phyloP scores from a whole-genome alignment of 352 stramenopile genomes.

The Phytopythium vexans region DNA sequence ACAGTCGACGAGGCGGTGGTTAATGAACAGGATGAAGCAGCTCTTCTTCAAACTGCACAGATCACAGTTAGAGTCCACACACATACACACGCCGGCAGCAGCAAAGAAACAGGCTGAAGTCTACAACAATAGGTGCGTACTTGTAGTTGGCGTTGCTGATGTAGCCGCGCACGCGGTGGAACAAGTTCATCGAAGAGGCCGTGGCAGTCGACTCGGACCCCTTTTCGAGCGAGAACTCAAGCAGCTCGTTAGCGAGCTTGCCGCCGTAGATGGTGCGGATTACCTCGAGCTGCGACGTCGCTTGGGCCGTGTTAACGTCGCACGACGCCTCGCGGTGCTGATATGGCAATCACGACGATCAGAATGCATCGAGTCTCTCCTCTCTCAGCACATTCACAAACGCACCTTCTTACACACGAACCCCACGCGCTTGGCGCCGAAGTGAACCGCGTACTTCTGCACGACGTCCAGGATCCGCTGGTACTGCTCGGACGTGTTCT shows the following conservation, averaged over 20 bases:
- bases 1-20: conserved; percentile 95
- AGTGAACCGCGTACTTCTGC: conserved; percentile 96
- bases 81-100: not conserved
- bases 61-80: conserved; percentile 6
- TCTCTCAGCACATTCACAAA: not conserved
- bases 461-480: conserved; percentile 92
- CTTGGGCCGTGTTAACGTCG: conserved; percentile 71
- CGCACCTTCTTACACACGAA: conserved; percentile 95
- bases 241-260: conserved; percentile 63
- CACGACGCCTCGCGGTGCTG: conserved; percentile 77
- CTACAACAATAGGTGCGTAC: conserved; percentile 24
- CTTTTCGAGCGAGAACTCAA: conserved; percentile 40
- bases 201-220: conserved; percentile 12
- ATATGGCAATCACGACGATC: not conserved
- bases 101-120: not conserved
- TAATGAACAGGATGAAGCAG: conserved; percentile 97
- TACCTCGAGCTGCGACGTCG: conserved; percentile 61
- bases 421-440: conserved; percentile 78
- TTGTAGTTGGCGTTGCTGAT: conserved; percentile 90
- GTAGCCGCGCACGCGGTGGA: conserved; percentile 38
- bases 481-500: conserved; percentile 94
- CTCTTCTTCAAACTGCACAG: conserved; percentile 69
- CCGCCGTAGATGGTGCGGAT: conserved; percentile 75
- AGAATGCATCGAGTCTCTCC: not conserved
- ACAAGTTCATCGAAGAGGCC: conserved; percentile 35